Evolutionary conservation across 1,284 basidiomycete species (phyloP).

Genomic region (Moesziomyces antarcticus): DNA sequence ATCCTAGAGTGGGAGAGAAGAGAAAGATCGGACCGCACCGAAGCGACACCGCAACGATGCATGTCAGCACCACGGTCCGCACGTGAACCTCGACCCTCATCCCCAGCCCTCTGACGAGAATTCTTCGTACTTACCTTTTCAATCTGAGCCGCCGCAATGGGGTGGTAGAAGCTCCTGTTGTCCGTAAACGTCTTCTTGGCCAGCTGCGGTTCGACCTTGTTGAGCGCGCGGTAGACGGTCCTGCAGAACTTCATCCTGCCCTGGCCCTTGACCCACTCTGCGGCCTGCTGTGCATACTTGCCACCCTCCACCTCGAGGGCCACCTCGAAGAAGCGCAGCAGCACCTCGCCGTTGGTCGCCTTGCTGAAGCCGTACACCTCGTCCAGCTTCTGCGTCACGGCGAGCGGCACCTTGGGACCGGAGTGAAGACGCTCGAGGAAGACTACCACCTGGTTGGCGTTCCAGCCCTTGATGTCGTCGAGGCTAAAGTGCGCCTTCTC

Average conservation of each 20-base stretch:
- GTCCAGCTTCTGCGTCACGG: conserved; percentile 68
- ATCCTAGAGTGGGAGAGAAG: conserved; percentile 24
- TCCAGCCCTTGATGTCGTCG: conserved; percentile 61
- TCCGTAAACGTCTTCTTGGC: conserved; percentile 74
- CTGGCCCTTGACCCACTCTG: conserved; percentile 71
- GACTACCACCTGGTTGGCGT: conserved; percentile 68
- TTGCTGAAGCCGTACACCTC: conserved; percentile 69
- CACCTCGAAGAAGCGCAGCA: conserved; percentile 71
- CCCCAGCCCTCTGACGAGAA: neutral
- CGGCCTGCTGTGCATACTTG: conserved; percentile 70
- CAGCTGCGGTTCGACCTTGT: conserved; percentile 74
- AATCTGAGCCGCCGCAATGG: conserved; percentile 64
- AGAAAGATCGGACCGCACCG: neutral
- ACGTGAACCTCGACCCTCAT: neutral
- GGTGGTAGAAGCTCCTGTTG: conserved; percentile 72
- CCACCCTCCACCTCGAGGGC: conserved; percentile 69
- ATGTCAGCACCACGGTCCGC: conserved; percentile 32
- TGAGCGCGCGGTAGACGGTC: conserved; percentile 70
- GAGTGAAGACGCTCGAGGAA: conserved; percentile 71
- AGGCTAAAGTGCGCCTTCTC: conserved; percentile 38
- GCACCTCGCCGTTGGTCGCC: conserved; percentile 70
- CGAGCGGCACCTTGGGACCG: conserved; percentile 63
- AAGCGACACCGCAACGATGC: conserved; percentile 8
- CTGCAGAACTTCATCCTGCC: conserved; percentile 71
- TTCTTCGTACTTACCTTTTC: conserved; percentile 58